phyloP scores from a whole-genome alignment of 2,329 filamentous ascomycete genomes.

The Tricladium varicosporioides region DNA sequence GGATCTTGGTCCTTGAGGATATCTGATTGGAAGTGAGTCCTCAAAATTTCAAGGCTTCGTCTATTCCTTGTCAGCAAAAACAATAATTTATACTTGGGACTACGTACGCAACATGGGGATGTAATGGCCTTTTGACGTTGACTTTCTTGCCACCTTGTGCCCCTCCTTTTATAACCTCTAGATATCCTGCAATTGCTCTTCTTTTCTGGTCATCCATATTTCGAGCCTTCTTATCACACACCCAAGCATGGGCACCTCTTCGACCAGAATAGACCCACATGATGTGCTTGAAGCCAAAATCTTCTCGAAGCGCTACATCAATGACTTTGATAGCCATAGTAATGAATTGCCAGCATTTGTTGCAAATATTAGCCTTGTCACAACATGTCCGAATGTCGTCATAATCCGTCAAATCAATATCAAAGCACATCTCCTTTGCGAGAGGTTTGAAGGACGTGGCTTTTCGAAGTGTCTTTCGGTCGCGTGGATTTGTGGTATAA shows the following conservation, averaged over 20 bases:
- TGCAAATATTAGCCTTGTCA: constrained; percentile 87
- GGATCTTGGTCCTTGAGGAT: constrained; percentile 85
- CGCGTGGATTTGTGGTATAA: constrained; percentile 89
- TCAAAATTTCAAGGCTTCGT: constrained; percentile 82
- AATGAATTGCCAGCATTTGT: constrained; percentile 94
- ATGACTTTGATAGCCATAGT: constrained; percentile 97
- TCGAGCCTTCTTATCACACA: constrained; percentile 86
- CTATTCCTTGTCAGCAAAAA: constrained; percentile 37
- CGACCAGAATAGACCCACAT: constrained; percentile 98
- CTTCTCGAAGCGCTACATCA: constrained; percentile 81
- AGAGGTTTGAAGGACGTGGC: constrained; percentile 80
- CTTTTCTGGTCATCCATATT: constrained; percentile 83
- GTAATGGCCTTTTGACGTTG: constrained; percentile 78
- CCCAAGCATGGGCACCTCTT: constrained; percentile 96
- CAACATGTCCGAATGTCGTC: constrained; percentile 96
- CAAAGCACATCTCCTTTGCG: constrained; percentile 93
- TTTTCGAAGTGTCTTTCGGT: constrained; percentile 84
- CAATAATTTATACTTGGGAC: neutral
- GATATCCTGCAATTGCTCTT: constrained; percentile 80
- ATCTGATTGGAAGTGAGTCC: constrained; percentile 78
- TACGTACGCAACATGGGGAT: constrained; percentile 77
- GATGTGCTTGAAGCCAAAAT: constrained; percentile 96
- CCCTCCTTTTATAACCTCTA: constrained; percentile 87
- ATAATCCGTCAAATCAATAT: constrained; percentile 99
- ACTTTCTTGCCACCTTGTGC: constrained; percentile 84